Evolutionary conservation across 305 asterid genomes (phyloP), one percentile per base, ranked within the genome.

Genomic region (Solanum chacoense): DNA sequence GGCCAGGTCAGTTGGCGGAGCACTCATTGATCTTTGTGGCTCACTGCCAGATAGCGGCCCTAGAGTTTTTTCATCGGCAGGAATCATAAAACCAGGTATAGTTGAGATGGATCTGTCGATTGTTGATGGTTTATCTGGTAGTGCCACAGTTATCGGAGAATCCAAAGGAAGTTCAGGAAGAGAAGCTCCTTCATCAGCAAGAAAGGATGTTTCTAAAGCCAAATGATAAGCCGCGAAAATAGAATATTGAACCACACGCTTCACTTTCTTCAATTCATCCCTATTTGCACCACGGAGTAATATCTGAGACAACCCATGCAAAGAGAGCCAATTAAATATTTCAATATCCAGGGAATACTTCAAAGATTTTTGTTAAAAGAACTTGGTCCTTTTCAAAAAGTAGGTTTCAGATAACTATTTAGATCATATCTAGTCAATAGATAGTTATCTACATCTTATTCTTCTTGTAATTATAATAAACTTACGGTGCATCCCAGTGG

Each of bases 101-200:
- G 91, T 94, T 77, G 99, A 97, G 93, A 97, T 95, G 87, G 98
- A 95, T 90, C 96, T 90, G 88, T 93, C 98, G 80, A 93, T 91
- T 31, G 89, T 87, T 67, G 96, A 96, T 89, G 94, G 88, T 92
- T 93, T 96, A 81, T 93, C 98, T 18, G 98, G 98, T 89, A 97
- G 95, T 40, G 95, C 95, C 87, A 96, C 97, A 8, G 94, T 92
- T 37, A 97, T 94, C 74, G 98, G 95, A 89, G 98, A 91, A 88
- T 91, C 92, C 90, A 94, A 90, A 80, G 98, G 96, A 89, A 96
- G 91, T 88, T 94, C 94, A 85, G 98, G 99, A 91, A 97, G 90
- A 77, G 98, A 94, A 90, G 99, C 99, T 85, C 99, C 99, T 92
- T 97, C 99, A 90, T 97, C 99, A 90, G 99, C 99, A 88, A 97